Evolutionary conservation across 345 rosid genomes (phyloP).

Genomic region (Hypericum perforatum): DNA sequence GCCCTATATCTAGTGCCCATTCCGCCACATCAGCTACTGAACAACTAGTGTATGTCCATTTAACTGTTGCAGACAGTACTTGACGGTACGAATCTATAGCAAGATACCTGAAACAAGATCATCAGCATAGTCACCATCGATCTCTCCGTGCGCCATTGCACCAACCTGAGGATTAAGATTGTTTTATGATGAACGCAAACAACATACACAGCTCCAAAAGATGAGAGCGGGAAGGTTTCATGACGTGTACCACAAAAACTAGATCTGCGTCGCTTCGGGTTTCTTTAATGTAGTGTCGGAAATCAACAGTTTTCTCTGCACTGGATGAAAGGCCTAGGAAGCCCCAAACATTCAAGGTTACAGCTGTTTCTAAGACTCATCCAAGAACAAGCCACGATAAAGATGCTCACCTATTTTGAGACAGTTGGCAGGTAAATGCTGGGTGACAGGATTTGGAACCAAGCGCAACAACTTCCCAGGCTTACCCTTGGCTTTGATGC

Average conservation of each 20-base stretch:
- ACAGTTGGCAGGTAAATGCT: constrained; percentile 53
- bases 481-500: constrained; percentile 59
- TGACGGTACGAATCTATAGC: too few relatives aligned
- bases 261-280: neutral
- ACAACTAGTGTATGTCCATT: too few relatives aligned
- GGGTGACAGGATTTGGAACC: constrained; percentile 66
- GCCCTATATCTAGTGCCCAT: too few relatives aligned
- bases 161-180: constrained; percentile 46
- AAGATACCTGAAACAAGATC: constrained; percentile 17
- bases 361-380: neutral
- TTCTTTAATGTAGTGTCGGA: constrained; percentile 24
- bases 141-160: constrained; percentile 79
- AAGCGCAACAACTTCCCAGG: constrained; percentile 76
- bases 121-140: constrained; percentile 20
- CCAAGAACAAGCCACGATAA: neutral
- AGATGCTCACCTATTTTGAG: constrained; percentile 50
- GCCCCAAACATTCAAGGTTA: constrained; percentile 6
- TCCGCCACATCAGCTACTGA: too few relatives aligned
- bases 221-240: neutral
- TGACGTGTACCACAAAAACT: constrained; percentile 1
- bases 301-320: constrained; percentile 54
- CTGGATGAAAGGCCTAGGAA: constrained; percentile 72
- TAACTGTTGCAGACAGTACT: too few relatives aligned
- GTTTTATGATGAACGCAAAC: neutral
- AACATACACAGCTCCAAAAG: neutral